Conservation (phyloP, 345 rosid genomes). For the Clarkia xantiana region DNA sequence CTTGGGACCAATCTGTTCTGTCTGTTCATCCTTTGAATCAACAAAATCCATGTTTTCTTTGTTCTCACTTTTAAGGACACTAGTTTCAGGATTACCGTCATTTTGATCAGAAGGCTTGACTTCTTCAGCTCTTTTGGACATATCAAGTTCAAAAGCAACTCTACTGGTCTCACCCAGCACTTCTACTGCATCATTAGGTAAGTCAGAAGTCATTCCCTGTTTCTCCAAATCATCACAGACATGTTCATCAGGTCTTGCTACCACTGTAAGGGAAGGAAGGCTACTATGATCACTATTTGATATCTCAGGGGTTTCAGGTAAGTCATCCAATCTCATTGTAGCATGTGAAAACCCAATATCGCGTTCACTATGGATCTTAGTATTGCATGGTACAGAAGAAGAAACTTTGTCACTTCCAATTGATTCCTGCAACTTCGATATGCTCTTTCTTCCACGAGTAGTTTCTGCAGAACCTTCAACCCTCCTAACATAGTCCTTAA, state of each 20-base stretch:
- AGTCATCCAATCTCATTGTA: background rate
- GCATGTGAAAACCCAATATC: background rate
- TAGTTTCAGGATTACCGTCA: slow-evolving; percentile 1
- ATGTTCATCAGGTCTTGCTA: background rate
- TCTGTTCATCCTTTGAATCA: slow-evolving; percentile 10
- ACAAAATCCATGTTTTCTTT: slow-evolving; percentile 4
- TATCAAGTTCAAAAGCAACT: background rate
- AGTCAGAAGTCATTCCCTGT: slow-evolving; percentile 10
- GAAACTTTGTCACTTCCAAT: background rate
- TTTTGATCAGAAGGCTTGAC: background rate
- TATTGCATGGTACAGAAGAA: background rate
- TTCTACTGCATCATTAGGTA: slow-evolving; percentile 10
- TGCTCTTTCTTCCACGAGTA: slow-evolving; percentile 1
- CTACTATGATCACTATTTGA: background rate
- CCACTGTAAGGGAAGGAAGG: background rate
- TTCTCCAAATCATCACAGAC: slow-evolving; percentile 6
- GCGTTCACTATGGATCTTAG: background rate
- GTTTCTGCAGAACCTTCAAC: slow-evolving; percentile 16
- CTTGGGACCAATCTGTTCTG: slow-evolving; percentile 6
- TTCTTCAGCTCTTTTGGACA: background rate
- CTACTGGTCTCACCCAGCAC: slow-evolving; percentile 1
- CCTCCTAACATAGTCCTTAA: slow-evolving; percentile 24
- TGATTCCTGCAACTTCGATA: background rate
- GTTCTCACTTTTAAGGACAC: background rate
- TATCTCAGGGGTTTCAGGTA: background rate